phyloP scores from a whole-genome alignment of 2,329 filamentous ascomycete species.

The Aspergillus costaricaensis region DNA sequence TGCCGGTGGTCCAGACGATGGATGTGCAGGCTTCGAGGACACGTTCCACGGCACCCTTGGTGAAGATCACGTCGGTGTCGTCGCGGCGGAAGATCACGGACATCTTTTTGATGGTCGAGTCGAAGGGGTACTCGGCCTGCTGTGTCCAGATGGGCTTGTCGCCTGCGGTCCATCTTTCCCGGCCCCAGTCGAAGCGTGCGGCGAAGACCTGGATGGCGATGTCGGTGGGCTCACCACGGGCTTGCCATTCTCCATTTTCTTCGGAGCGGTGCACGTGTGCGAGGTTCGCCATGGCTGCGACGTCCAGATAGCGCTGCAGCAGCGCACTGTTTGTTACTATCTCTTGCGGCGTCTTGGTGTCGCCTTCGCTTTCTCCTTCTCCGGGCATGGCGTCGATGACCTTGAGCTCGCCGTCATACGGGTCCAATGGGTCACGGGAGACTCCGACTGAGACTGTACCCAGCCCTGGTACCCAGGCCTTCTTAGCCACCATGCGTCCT shows the following conservation, averaged over 20 bases:
- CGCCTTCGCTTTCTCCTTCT: not conserved
- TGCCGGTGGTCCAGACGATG: constrained; percentile 47
- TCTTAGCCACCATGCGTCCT: constrained; percentile 65
- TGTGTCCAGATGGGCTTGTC: constrained; percentile 57
- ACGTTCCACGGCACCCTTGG: constrained; percentile 64
- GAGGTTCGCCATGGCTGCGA: constrained; percentile 67
- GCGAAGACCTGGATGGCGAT: constrained; percentile 76
- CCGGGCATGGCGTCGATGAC: constrained; percentile 30
- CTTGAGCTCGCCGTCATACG: constrained; percentile 52
- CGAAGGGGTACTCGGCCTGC: constrained; percentile 70
- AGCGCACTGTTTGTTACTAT: constrained; percentile 13
- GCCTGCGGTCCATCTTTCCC: constrained; percentile 54
- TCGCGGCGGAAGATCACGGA: constrained; percentile 62
- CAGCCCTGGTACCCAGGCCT: constrained; percentile 59
- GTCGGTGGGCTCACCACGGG: constrained; percentile 69
- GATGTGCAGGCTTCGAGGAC: constrained; percentile 64
- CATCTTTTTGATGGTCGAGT: constrained; percentile 76
- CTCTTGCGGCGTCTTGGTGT: not conserved
- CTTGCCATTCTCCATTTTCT: constrained; percentile 59
- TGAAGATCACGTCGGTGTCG: constrained; percentile 38
- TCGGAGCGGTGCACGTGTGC: constrained; percentile 61
- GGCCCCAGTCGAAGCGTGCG: constrained; percentile 66
- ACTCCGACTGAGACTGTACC: constrained; percentile 61
- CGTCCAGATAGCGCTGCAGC: constrained; percentile 60
- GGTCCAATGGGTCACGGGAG: constrained; percentile 59